Base-by-base conservation (phyloP, 1,284 basidiomycete species). In the Microbotryomycetes sp. region DNA sequence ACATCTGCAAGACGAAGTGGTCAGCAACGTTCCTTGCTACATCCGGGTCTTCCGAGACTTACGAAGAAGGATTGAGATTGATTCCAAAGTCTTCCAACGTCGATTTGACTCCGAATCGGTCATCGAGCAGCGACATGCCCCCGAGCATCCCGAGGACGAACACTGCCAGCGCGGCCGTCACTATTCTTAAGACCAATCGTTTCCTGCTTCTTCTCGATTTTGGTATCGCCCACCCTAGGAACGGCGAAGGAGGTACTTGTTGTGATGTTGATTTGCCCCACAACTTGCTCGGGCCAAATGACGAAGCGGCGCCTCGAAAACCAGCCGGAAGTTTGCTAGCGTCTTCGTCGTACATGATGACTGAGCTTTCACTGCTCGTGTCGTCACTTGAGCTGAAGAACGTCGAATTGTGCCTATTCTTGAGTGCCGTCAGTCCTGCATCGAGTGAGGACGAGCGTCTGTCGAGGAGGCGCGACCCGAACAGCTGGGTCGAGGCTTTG, bases 1-100 rank as follows among this genome's bases (percentile, higher is more conserved):
- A 30, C 66, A 68, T 5, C 64, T 66, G 61, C 23, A 42, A 9
- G 36, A 12, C 36, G 9, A 9, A 19, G 36, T n/a, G n/a, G n/a
- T n/a, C n/a, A 42, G 9, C 36, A 42, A 19, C 36, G 9, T 9
- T 42, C 12, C 36, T 42, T 19, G 19, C 12, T 42, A 19, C 19
- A 42, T 19, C 9, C 36, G 12, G 9, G 12, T 42, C 36, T 12
- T 12, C 9, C 9, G 19, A 19, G 12, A 19, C 36, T 42, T 42
- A 42, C 36, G 36, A 42, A 19, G 36, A 42, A 9, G 36, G 36
- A 42, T 42, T 42, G 36, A 42, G 36, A 12, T 9, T 19, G 9
- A 42, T 42, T 0, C 58, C 62, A 22, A 49, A 57, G 1, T 60
- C 58, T 31, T 64, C 58, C 7, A 64, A 45, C 6, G 48, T 49